Percentiles rank a stretch among this genome's conserved stretches.
These are phyloP conservation scores for Eucalyptus camaldulensis DNA, from an alignment of 345 rosid genomes.

Conservation along the genomic window DNA sequence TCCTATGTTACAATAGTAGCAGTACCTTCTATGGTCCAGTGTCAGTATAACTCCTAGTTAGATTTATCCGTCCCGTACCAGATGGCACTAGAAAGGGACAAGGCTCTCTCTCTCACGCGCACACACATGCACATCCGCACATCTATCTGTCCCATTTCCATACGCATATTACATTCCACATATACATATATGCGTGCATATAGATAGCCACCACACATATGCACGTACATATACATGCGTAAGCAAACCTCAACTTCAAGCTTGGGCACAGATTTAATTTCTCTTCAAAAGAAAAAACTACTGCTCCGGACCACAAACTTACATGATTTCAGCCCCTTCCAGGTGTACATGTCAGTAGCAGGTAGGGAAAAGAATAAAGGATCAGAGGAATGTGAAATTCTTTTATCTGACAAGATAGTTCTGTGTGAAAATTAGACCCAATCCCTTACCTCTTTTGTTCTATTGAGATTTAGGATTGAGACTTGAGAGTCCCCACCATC, in stretches of 20 bases:
- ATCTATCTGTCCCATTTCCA: not conserved
- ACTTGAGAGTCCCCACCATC: slow-evolving; percentile 83
- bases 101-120: not conserved
- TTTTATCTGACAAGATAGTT: not conserved
- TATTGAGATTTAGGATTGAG: slow-evolving; percentile 61
- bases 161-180: not conserved
- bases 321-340: not conserved
- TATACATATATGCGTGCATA: not conserved
- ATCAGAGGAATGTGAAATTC: not conserved
- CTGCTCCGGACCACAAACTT: not conserved
- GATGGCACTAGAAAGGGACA: not conserved
- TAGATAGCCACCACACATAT: not conserved
- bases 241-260: not conserved
- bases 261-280: not conserved
- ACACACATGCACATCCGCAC: not conserved
- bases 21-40: not conserved
- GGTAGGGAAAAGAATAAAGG: not conserved
- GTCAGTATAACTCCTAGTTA: not conserved
- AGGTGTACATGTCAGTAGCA: not conserved
- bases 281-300: not conserved
- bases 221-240: not conserved
- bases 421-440: not conserved
- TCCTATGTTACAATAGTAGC: not conserved
- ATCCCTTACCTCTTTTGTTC: slow-evolving; percentile 47
- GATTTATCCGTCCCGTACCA: not conserved